A percentile compares a stretch with the other conserved stretches of the same genome.
phyloP scores from a whole-genome alignment of 2,329 filamentous ascomycete genomes.

The Passalora sequoiae region DNA sequence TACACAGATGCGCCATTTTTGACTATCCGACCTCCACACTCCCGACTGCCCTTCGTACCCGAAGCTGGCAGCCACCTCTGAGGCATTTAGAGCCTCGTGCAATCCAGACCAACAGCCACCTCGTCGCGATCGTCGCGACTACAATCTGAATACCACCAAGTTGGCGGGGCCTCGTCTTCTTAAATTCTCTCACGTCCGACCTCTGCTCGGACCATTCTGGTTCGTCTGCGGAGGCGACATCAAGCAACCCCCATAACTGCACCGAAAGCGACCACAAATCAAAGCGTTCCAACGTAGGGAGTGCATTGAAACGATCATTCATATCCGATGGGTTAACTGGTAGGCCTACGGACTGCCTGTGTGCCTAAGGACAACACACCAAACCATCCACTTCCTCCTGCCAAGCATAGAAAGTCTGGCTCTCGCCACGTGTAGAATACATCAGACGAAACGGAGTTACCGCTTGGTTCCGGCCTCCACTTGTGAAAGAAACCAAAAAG shows the following conservation, averaged over 20 bases:
- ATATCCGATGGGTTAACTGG: constrained; percentile 31
- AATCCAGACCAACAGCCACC: constrained; percentile 8
- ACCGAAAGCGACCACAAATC: constrained; percentile 28
- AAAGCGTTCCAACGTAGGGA: constrained; percentile 9
- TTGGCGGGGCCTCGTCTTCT: constrained; percentile 79
- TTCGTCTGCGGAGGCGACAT: constrained; percentile 88
- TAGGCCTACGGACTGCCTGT: constrained; percentile 15
- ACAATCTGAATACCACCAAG: constrained; percentile 63
- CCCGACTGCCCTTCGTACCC: constrained; percentile 6
- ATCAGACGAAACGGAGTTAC: too few relatives aligned
- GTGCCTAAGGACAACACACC: constrained; percentile 10
- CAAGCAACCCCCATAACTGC: constrained; percentile 94
- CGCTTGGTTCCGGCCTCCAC: too few relatives aligned
- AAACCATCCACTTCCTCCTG: background rate
- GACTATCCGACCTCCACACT: constrained; percentile 19
- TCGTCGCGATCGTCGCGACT: constrained; percentile 33
- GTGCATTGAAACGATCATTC: constrained; percentile 3
- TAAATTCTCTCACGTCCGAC: constrained; percentile 71
- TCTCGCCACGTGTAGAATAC: background rate
- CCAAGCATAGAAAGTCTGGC: background rate
- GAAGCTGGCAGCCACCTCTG: constrained; percentile 19
- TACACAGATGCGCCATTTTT: constrained; percentile 18
- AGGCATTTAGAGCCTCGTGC: constrained; percentile 17
- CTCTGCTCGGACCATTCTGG: constrained; percentile 90
- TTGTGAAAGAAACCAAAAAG: background rate